Base-by-base conservation (phyloP, 371 early-diverging fungal genomes). In the Capillidium heterosporum region DNA sequence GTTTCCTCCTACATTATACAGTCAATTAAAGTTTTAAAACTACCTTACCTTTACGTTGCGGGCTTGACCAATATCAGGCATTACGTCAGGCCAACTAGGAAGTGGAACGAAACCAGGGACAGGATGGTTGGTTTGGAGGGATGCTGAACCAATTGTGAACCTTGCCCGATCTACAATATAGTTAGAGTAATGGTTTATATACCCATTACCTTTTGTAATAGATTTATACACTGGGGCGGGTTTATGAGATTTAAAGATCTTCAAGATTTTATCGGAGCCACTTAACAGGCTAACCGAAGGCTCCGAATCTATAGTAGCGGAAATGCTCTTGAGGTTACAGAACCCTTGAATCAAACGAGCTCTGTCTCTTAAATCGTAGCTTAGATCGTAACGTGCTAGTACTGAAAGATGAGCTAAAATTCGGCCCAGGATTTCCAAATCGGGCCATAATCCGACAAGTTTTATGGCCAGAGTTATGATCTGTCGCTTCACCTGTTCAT, bases 301-400 rank as follows among this genome's bases (percentile, higher is more conserved):
- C 7, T 35, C 35, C 13, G 35, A 35, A 35, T 13, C 13, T 7
- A 7, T 13, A 4, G 35, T 35, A 13, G 13, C 4, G 35, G 35
- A 35, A 35, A 13, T 4, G 4, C 13, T 13, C 13, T 35, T 35
- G 13, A 41, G 52, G 52, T 1, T 52, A 31, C 15, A 59, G 53
- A 93, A 65, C 0, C 74, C 82, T 41, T 82, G 77, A 40, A 93
- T 67, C 59, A 87, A 78, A 39, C 97, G 67, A 10, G 88, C 89
- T 19, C 91, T 78, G 61, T 96, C 97, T 32, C 97, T 77, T 0
- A 95, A 82, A 63, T 90, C 89, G 59, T 84, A 92, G 60, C 80
- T 75, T 17, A 74, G 63, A 63, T 96, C 97, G 60, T 85, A 94
- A 31, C 89, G 73, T 0, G 93, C 93, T 56, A 96, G 68, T 35